These are phyloP conservation scores for Mrakia hoshinonis DNA, from an alignment of 768 basidiomycete species.

Conservation along the genomic window DNA sequence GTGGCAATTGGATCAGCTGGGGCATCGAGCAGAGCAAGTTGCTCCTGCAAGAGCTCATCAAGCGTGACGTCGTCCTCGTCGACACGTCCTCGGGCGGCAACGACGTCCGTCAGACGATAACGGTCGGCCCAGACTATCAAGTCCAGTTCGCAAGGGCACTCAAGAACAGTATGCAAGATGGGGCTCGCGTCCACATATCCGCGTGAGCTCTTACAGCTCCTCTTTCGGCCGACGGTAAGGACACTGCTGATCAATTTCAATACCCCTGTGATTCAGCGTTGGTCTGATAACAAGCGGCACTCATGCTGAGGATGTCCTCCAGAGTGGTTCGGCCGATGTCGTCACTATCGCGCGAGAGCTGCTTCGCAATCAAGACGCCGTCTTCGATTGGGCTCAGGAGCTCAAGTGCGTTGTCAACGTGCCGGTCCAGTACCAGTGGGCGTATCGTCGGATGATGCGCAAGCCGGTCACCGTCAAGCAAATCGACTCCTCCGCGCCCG, in stretches of 20 bases:
- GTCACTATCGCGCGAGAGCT: slow-evolving; percentile 30
- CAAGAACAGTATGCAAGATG: slow-evolving; percentile 8
- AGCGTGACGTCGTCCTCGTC: slow-evolving; percentile 13
- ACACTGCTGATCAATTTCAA: background rate
- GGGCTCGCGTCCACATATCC: slow-evolving; percentile 11
- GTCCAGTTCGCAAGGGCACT: slow-evolving; percentile 14
- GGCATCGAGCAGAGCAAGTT: slow-evolving; percentile 13
- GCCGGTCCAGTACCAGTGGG: slow-evolving; percentile 28
- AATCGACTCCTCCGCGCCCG: too few relatives aligned
- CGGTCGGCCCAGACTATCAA: slow-evolving; percentile 16
- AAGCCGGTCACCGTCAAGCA: too few relatives aligned
- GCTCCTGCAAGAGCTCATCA: slow-evolving; percentile 12
- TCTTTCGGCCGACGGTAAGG: background rate
- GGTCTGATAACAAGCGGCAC: background rate
- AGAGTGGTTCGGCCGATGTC: slow-evolving; percentile 15
- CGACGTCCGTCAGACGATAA: slow-evolving; percentile 11
- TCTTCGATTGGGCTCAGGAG: too few relatives aligned
- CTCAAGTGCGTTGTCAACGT: slow-evolving; percentile 23
- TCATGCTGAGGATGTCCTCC: slow-evolving; percentile 29
- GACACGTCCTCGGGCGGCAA: slow-evolving; percentile 10
- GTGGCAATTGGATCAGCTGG: slow-evolving; percentile 10
- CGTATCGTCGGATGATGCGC: too few relatives aligned
- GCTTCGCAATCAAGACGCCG: slow-evolving; percentile 17
- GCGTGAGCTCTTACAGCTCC: slow-evolving; percentile 7
- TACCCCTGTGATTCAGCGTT: slow-evolving; percentile 7